phyloP scores from a whole-genome alignment of 345 rosid species.

The rapeseed (Brassica napus) region Da-Ae NC_063443.1:12053501-12054000 shows the following conservation, averaged over 20 bases:
- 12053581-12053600: neutral
- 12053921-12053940: neutral
- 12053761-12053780: neutral
- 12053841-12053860: neutral
- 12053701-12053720: neutral
- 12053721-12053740: neutral
- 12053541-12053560: neutral
- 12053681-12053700: neutral
- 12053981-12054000: neutral
- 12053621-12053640: neutral
- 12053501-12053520: constrained; percentile 6
- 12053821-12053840: neutral
- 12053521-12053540: constrained; percentile 11
- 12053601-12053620: neutral
- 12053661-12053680: neutral
- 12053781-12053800: neutral
- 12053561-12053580: neutral
- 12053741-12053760: neutral
- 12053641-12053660: neutral
- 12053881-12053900: neutral
- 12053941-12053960: neutral
- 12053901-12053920: constrained; percentile 4
- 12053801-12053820: neutral
- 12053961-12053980: neutral
- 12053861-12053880: neutral